Evolutionary conservation across 192 early-diverging fungal genomes (phyloP), one percentile per base, ranked within the genome.

Genomic region (Dispira parvispora): DNA sequence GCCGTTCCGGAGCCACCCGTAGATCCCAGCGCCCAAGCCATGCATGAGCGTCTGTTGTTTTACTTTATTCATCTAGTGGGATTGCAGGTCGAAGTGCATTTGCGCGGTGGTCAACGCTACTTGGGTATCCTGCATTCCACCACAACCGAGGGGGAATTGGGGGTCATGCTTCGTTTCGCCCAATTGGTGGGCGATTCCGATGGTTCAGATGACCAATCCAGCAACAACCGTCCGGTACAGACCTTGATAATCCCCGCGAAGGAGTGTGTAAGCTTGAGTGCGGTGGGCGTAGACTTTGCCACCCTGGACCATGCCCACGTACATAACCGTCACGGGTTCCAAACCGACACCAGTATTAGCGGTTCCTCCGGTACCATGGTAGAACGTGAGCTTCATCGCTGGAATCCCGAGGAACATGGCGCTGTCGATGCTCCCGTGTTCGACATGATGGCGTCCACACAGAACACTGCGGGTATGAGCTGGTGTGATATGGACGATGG

Each of bases 281-380:
- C 78, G 13, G 23, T 63, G 0, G 67, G 68, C 52, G 70, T 85
- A 3, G 82, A 87, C 47, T 74, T 86, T 49, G 64, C 71, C 8
- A 66, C 68, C 12, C 55, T 60, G 13, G 84, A 82, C 11, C 62
- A 63, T 12, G 81, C 77, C 12, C 72, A 75, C 63, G 79, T 82
- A 62, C 63, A 78, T 82, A 71, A 70, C 65, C 65, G 20, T 32
- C 27, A 32, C 6, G 67, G 63, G 16, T 92, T 98, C 73, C 84
- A 88, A 61, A 95, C 91, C 0, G 96, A 99, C 67, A 80, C 88
- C 0, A 88, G 90, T 54, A 99, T 99, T 63, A 88, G 82, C 67
- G 76, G 85, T 23, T 69, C 73, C 5, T 69, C 69, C 49, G 75
- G 75, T 32, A 78, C 83, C 11, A 73, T 78, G 11, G 77, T 75